phyloP scores from a whole-genome alignment of 2,329 filamentous ascomycete genomes.

The Achaetomium macrosporum region DNA sequence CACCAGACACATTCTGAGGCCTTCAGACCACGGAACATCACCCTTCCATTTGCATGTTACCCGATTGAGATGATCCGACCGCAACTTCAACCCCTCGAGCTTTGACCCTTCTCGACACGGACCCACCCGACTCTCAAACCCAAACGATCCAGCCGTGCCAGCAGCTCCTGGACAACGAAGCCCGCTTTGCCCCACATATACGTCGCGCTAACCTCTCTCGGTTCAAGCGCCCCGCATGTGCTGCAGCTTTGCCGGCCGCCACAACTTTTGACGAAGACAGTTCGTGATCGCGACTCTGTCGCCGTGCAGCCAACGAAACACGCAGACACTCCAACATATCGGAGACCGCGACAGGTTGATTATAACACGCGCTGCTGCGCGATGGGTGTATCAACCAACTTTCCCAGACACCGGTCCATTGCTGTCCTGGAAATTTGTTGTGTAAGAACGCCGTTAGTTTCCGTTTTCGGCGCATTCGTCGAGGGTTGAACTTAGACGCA shows the following conservation, averaged over 20 bases:
- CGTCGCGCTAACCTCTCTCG: background rate
- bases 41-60: background rate
- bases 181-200: constrained; percentile 6
- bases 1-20: background rate
- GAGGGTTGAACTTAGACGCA: constrained; percentile 10
- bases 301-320: background rate
- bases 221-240: constrained; percentile 2
- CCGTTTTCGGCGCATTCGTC: background rate
- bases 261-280: background rate
- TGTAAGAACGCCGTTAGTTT: constrained; percentile 8
- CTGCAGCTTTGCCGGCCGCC: constrained; percentile 2
- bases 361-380: constrained; percentile 20
- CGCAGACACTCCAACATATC: background rate
- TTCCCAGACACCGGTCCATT: constrained; percentile 4
- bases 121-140: no score
- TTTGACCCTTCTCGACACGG: background rate
- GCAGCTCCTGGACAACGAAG: no score
- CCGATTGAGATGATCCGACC: background rate
- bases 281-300: background rate
- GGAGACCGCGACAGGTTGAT: no score
- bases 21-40: background rate
- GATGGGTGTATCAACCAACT: constrained; percentile 22
- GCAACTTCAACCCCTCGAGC: background rate
- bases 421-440: constrained; percentile 10
- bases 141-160: no score